These are phyloP conservation scores for Macrophomina pseudophaseolina DNA, from an alignment of 2,329 filamentous ascomycete species.

Conservation along the genomic window DNA sequence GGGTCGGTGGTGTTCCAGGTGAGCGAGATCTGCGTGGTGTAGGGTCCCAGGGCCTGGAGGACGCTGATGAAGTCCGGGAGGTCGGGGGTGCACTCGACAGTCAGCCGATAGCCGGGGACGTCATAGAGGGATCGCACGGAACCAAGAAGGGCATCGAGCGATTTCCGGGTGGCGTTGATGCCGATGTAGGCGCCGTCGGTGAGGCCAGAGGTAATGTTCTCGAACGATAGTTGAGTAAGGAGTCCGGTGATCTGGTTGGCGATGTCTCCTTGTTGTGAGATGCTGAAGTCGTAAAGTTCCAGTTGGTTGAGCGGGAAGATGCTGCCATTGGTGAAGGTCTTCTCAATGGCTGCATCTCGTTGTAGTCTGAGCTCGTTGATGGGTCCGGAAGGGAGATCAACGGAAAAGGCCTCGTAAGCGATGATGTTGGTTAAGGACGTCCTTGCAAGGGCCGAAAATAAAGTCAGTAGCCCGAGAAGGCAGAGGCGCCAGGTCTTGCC, in stretches of 20 bases:
- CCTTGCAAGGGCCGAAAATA: conserved; percentile 26
- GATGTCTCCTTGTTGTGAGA: not conserved
- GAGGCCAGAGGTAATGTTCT: not conserved
- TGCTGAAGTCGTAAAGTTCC: not conserved
- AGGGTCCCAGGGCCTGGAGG: not conserved
- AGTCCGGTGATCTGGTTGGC: not conserved
- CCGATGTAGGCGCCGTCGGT: not conserved
- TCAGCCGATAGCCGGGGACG: not conserved
- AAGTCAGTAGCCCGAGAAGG: conserved; percentile 5
- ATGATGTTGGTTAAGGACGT: conserved; percentile 28
- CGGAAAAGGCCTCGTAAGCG: conserved; percentile 28
- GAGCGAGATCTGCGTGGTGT: not conserved
- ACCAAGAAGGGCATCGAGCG: not conserved
- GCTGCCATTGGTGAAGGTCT: not conserved
- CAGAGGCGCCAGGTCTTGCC: conserved; percentile 18
- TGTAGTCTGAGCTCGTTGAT: not conserved
- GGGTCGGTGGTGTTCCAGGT: not conserved
- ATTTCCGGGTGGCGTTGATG: not conserved
- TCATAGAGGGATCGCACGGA: not conserved
- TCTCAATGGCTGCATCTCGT: not conserved
- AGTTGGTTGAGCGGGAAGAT: not conserved
- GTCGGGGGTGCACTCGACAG: not conserved
- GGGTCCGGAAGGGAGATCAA: not conserved
- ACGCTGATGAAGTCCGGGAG: not conserved
- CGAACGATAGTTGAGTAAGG: not conserved